phyloP scores from a whole-genome alignment of 2,329 filamentous ascomycete species.

The Diplodia intermedia region DNA sequence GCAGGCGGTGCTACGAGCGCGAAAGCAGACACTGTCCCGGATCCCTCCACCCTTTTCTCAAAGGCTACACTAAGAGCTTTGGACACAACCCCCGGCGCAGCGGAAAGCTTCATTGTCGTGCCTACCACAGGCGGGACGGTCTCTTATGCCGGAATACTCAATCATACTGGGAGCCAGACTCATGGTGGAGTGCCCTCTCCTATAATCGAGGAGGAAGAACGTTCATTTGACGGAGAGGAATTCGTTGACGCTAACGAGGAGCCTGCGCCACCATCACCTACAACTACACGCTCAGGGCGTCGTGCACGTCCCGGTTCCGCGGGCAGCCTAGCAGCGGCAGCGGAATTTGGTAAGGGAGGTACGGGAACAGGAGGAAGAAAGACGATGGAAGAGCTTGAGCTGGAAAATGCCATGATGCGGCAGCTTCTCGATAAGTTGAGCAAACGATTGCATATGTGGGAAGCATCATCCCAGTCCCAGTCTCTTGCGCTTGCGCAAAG shows the following conservation, averaged over 20 bases:
- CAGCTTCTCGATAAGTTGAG: slow-evolving; percentile 85
- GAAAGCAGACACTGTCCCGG: slow-evolving; percentile 57
- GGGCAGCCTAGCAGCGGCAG: slow-evolving; percentile 38
- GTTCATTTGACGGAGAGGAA: slow-evolving; percentile 63
- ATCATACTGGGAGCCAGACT: slow-evolving; percentile 46
- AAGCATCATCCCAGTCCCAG: slow-evolving; percentile 87
- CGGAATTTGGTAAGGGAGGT: slow-evolving; percentile 17
- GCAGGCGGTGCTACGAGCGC: slow-evolving; percentile 62
- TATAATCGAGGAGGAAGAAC: slow-evolving; percentile 58
- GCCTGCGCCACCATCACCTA: slow-evolving; percentile 55
- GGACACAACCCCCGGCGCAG: slow-evolving; percentile 60
- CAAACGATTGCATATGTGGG: slow-evolving; percentile 88
- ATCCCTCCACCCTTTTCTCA: slow-evolving; percentile 84
- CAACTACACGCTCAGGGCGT: slow-evolving; percentile 47
- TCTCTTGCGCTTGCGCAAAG: slow-evolving; percentile 87
- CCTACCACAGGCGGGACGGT: slow-evolving; percentile 89
- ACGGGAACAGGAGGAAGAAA: slow-evolving; percentile 58
- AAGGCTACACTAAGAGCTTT: slow-evolving; percentile 82
- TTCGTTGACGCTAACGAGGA: slow-evolving; percentile 88
- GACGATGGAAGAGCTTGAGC: slow-evolving; percentile 83
- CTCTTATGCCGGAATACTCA: slow-evolving; percentile 87
- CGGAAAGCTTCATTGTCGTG: slow-evolving; percentile 81
- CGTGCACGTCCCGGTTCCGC: slow-evolving; percentile 37
- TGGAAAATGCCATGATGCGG: slow-evolving; percentile 87
- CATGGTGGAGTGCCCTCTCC: slow-evolving; percentile 43